Evolutionary conservation across 202 grass and related monocot genomes (phyloP).

Genomic region (Schoenoplectus tabernaemontani): DNA sequence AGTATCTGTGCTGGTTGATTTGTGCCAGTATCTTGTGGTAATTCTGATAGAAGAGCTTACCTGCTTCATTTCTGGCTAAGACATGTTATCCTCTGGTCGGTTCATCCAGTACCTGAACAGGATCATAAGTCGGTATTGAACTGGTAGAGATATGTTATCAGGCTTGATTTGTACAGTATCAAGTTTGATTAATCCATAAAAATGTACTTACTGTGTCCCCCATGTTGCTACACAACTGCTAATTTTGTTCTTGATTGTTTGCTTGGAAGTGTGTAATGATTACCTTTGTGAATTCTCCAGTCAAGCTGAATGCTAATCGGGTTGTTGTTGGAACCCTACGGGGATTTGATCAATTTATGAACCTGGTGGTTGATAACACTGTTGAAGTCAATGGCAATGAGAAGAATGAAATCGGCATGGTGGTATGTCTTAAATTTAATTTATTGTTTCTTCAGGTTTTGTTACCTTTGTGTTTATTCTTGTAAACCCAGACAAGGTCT

Average conservation of each 20-base stretch:
- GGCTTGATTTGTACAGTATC: background rate
- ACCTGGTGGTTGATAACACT: slow-evolving; percentile 80
- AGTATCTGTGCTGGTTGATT: background rate
- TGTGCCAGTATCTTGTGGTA: no score
- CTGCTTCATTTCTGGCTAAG: background rate
- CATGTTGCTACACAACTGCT: background rate
- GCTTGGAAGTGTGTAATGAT: background rate
- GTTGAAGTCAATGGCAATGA: slow-evolving; percentile 82
- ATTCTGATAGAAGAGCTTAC: background rate
- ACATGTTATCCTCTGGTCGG: background rate
- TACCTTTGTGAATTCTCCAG: slow-evolving; percentile 27
- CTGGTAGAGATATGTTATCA: background rate
- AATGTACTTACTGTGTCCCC: background rate
- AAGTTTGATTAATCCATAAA: background rate
- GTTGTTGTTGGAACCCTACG: slow-evolving; percentile 66
- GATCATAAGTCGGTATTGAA: background rate
- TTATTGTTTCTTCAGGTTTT: background rate
- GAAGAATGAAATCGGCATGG: slow-evolving; percentile 83
- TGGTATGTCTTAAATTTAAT: slow-evolving; percentile 38
- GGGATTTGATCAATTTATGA: slow-evolving; percentile 96
- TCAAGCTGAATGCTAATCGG: slow-evolving; percentile 86
- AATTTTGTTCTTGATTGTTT: background rate
- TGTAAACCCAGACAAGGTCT: background rate
- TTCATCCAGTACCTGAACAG: background rate
- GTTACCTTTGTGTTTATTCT: background rate